These are phyloP conservation scores for Kodamaea sagamina DNA, from an alignment of 805 yeast species.

Conservation along the genomic window DNA sequence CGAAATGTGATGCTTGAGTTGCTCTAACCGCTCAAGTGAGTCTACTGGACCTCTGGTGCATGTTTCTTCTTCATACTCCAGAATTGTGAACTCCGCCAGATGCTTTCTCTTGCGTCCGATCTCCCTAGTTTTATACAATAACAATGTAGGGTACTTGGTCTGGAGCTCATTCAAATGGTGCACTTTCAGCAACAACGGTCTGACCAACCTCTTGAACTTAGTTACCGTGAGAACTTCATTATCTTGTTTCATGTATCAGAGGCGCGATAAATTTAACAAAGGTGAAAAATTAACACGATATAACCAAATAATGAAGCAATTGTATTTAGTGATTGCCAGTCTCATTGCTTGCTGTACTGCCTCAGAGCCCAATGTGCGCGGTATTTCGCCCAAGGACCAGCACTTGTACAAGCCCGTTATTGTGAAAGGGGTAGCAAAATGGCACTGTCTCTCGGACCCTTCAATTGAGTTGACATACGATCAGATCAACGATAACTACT, in stretches of 20 bases:
- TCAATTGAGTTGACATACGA: constrained; percentile 57
- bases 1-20: constrained; percentile 28
- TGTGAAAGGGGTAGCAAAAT: constrained; percentile 36
- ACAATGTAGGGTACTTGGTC: constrained; percentile 28
- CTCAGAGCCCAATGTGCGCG: constrained; percentile 9
- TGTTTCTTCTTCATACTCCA: background rate
- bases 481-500: constrained; percentile 82
- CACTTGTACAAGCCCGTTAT: constrained; percentile 52
- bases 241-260: background rate
- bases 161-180: constrained; percentile 34
- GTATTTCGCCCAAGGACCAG: constrained; percentile 25
- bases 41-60: constrained; percentile 19
- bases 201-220: constrained; percentile 35
- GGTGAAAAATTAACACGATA: background rate
- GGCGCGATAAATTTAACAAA: background rate
- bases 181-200: constrained; percentile 40
- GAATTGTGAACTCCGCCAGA: background rate
- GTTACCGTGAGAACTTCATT: constrained; percentile 12
- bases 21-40: constrained; percentile 26
- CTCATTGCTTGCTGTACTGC: background rate
- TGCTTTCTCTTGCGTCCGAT: background rate
- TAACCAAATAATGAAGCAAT: constrained; percentile 2
- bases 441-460: constrained; percentile 72
- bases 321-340: background rate
- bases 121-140: background rate